Percentiles rank a stretch among this genome's conserved stretches.
Conservation (phyloP, 352 stramenopile genomes). For the Lagenidium sp. region DNA sequence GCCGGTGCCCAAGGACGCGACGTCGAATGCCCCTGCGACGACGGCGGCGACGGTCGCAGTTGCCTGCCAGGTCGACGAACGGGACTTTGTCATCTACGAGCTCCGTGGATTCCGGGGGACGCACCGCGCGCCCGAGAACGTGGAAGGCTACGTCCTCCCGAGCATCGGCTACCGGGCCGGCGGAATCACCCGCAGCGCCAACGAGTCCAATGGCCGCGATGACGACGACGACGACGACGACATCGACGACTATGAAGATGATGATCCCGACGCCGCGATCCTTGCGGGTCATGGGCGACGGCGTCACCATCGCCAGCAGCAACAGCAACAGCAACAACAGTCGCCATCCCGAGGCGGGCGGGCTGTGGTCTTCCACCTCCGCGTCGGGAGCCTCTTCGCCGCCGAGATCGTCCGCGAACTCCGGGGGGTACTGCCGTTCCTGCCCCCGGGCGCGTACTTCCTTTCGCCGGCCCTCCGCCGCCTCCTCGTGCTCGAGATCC, state of each 20-base stretch:
- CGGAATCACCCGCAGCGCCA: constrained; percentile 13
- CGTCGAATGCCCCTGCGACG: neutral
- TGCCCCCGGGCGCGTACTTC: constrained; percentile 41
- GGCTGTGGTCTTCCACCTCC: constrained; percentile 24
- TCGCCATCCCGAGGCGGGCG: too few species aligned
- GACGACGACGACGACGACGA: neutral
- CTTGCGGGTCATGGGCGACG: too few species aligned
- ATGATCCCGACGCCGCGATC: too few species aligned
- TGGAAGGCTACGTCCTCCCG: constrained; percentile 35
- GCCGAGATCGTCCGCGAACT: constrained; percentile 33
- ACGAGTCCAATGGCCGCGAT: neutral
- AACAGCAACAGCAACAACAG: too few species aligned
- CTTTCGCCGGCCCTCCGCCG: constrained; percentile 30
- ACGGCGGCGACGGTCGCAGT: constrained; percentile 21
- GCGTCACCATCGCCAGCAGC: neutral
- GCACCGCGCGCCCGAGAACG: constrained; percentile 20
- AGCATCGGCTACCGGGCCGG: too few species aligned
- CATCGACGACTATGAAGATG: too few species aligned
- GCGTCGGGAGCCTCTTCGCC: constrained; percentile 30
- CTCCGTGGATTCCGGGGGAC: constrained; percentile 16
- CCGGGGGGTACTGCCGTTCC: constrained; percentile 27
- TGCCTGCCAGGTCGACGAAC: constrained; percentile 27
- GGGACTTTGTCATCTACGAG: constrained; percentile 22
- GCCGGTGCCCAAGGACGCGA: neutral
- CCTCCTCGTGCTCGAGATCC: constrained; percentile 36